Evolutionary conservation across 2,329 filamentous ascomycete species (phyloP).

Genomic region (Thielaviopsis euricoi): DNA sequence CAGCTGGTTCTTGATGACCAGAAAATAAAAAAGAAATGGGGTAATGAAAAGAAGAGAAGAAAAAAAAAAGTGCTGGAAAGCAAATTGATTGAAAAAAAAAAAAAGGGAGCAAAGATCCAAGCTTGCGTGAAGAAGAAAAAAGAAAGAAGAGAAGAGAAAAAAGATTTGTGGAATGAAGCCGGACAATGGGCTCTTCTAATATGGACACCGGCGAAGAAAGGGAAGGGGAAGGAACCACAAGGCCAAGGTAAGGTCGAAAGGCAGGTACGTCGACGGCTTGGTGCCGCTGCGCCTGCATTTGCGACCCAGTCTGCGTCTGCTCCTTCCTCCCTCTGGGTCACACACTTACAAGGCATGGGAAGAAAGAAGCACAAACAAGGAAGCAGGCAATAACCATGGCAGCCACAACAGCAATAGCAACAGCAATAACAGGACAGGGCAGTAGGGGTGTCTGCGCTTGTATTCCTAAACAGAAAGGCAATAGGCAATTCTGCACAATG

Average conservation of each 20-base stretch:
- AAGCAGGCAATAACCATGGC: too few relatives aligned
- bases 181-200: slow-evolving; percentile 6
- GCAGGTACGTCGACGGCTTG: too few relatives aligned
- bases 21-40: not conserved
- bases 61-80: slow-evolving; percentile 2
- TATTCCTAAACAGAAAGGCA: too few relatives aligned
- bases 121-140: slow-evolving; percentile 8
- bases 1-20: not conserved
- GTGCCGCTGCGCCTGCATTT: not conserved
- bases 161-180: not conserved
- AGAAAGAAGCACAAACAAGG: too few relatives aligned
- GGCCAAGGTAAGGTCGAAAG: too few relatives aligned
- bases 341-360: not conserved
- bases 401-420: not conserved
- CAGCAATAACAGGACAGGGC: not conserved
- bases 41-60: slow-evolving; percentile 4
- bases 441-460: too few relatives aligned
- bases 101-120: slow-evolving; percentile 2
- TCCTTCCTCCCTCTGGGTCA: not conserved
- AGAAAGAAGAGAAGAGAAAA: slow-evolving; percentile 3
- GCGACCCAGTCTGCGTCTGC: not conserved
- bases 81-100: slow-evolving; percentile 5
- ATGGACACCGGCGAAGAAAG: not conserved
- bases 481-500: not conserved
- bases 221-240: too few relatives aligned